Conservation (phyloP, 2,329 filamentous ascomycete species). For the Trichoderma sp. region DNA sequence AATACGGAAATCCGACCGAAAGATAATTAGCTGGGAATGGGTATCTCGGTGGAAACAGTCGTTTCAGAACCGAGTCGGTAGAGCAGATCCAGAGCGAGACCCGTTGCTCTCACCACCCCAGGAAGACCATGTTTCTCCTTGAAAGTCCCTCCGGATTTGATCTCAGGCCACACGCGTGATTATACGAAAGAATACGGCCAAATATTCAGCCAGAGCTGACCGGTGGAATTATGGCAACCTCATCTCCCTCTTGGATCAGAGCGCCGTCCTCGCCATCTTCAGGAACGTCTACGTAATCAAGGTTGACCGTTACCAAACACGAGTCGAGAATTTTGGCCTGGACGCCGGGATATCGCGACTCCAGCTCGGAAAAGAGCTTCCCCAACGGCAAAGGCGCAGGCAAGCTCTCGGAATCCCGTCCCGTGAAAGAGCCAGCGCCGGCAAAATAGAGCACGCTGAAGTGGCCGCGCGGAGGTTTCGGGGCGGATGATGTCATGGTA, state of each 20-base stretch:
- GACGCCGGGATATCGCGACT: slow-evolving; percentile 69
- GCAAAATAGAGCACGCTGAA: slow-evolving; percentile 85
- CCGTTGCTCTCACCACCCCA: slow-evolving; percentile 28
- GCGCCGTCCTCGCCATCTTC: slow-evolving; percentile 37
- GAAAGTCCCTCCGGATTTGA: neutral
- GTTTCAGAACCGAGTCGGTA: neutral
- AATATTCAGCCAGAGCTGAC: slow-evolving; percentile 72
- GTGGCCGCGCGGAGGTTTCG: slow-evolving; percentile 57
- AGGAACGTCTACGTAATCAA: slow-evolving; percentile 74
- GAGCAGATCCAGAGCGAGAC: slow-evolving; percentile 31
- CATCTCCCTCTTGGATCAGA: slow-evolving; percentile 69
- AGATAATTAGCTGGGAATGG: slow-evolving; percentile 26
- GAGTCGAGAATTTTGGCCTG: slow-evolving; percentile 65
- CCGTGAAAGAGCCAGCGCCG: slow-evolving; percentile 67
- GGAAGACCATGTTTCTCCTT: neutral
- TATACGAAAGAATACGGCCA: neutral
- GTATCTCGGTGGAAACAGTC: slow-evolving; percentile 22
- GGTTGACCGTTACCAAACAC: slow-evolving; percentile 75
- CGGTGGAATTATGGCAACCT: slow-evolving; percentile 84
- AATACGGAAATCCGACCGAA: slow-evolving; percentile 26
- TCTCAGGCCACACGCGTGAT: neutral
- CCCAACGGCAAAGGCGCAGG: slow-evolving; percentile 63
- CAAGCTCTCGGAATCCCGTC: slow-evolving; percentile 63
- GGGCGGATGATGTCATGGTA: slow-evolving; percentile 36
- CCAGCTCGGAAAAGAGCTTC: slow-evolving; percentile 65